Evolutionary conservation across 768 basidiomycete species (phyloP).

Genomic region (Lentinula raphanica): DNA sequence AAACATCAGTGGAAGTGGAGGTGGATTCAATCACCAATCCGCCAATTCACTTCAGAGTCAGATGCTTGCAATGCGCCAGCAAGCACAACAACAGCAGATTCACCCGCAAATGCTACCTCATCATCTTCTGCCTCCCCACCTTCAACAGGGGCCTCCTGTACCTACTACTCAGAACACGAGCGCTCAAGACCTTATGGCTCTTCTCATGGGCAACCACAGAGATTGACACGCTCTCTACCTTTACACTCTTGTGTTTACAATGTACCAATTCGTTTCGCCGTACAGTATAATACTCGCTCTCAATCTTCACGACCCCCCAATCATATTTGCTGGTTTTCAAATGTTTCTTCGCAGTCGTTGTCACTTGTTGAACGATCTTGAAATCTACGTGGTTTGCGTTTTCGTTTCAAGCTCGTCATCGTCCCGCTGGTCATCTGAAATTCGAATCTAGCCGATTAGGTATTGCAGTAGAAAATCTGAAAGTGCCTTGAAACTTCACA

Average conservation of each 20-base stretch:
- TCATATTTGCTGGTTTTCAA: background rate
- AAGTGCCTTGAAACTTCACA: too few species aligned
- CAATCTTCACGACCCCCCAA: background rate
- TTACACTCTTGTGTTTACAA: background rate
- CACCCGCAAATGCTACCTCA: slow-evolving; percentile 57
- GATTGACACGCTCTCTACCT: slow-evolving; percentile 41
- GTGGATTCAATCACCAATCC: slow-evolving; percentile 46
- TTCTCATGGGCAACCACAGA: slow-evolving; percentile 70
- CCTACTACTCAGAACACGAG: slow-evolving; percentile 43
- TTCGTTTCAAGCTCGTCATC: too few species aligned
- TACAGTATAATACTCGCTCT: background rate
- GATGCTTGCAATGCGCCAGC: slow-evolving; percentile 44
- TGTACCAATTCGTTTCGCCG: background rate
- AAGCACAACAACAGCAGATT: slow-evolving; percentile 34
- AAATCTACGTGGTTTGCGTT: too few species aligned
- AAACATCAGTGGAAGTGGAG: slow-evolving; percentile 33
- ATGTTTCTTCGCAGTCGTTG: too few species aligned
- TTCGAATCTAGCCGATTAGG: too few species aligned
- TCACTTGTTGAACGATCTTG: too few species aligned
- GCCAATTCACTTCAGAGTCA: slow-evolving; percentile 33
- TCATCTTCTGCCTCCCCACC: slow-evolving; percentile 53
- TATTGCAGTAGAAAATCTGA: too few species aligned
- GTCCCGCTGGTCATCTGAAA: too few species aligned
- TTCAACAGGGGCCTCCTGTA: slow-evolving; percentile 49
- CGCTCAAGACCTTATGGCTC: slow-evolving; percentile 74